Evolutionary conservation across 257 asterid genomes (phyloP).

Genomic region (Plantago elongata): DNA sequence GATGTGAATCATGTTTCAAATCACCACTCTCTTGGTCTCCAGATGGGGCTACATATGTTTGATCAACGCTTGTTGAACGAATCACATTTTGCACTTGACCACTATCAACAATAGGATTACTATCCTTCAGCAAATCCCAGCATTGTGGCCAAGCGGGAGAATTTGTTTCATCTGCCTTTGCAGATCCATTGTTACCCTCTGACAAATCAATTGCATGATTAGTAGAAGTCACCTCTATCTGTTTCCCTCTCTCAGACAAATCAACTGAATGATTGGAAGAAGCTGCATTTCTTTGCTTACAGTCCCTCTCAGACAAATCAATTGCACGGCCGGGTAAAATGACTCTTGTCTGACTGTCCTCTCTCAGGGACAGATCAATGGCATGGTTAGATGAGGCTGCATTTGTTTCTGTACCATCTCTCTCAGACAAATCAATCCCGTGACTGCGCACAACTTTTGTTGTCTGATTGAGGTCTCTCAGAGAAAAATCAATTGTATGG

Average conservation of each 20-base stretch:
- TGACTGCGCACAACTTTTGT: not conserved
- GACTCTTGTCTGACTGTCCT: not conserved
- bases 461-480: too few species aligned
- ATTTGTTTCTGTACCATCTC: not conserved
- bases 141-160: constrained; percentile 44
- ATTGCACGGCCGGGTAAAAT: not conserved
- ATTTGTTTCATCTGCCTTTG: constrained; percentile 34
- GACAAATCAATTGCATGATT: constrained; percentile 20
- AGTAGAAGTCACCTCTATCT: constrained; percentile 17
- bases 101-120: constrained; percentile 23
- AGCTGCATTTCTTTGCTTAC: not conserved
- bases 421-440: constrained; percentile 1
- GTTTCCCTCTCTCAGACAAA: constrained; percentile 11
- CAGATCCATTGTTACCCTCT: constrained; percentile 23
- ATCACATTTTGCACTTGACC: constrained; percentile 24
- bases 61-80: constrained; percentile 28
- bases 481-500: not conserved
- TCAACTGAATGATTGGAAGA: not conserved
- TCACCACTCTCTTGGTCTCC: constrained; percentile 25
- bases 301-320: constrained; percentile 3
- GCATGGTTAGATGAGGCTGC: constrained; percentile 1
- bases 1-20: constrained; percentile 27
- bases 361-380: not conserved
- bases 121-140: constrained; percentile 45
- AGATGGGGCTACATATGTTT: constrained; percentile 13